Base-by-base conservation (phyloP, 1,284 basidiomycete species). In the Erythrobasidium hasegawianum region DNA sequence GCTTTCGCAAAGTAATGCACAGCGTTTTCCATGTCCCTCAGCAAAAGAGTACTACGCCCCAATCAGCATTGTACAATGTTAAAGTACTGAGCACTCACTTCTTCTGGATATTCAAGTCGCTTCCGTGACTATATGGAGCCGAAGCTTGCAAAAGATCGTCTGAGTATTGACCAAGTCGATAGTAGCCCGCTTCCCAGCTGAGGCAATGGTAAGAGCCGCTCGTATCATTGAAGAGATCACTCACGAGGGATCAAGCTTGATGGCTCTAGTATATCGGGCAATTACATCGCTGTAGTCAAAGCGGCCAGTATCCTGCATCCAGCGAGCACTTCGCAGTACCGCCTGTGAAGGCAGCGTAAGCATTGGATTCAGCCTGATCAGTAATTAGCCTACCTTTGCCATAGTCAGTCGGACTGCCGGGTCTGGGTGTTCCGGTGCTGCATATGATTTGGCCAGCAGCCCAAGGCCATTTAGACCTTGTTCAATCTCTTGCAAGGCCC, bases 281-380 rank as follows among this genome's bases (percentile, higher is more conserved):
- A 85, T 81, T 13, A 95, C 84, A 9, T 84, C 80, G 45, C 83
- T 83, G 16, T 79, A 77, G n/a, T 89, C 87, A 74, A 86, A 83
- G 2, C 96, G 83, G 69, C 89, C 92, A 0, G 90, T 88, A 67
- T 96, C 93, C 59, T 87, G 85, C 83, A 93, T 89, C 89, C 96
- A 97, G 10, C 91, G 85, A 8, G 93, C 93, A 33, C 88, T 86
- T n/a, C 97, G 81, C 24, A 95, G 81, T 62, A 47, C 43, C 16
- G 43, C 43, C 22, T 33, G 33, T 33, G 11, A 33, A 4, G 33
- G 87, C 83, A 2, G 90, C 90, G 90, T 97, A 74, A 26, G 64
- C 45, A 39, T 64, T 67, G 13, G 67, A 56, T 1, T 68, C 54
- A 43, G n/a, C 14, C 41, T 22, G 53, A 41, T 27, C n/a, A 33